Base-by-base conservation (phyloP, 768 basidiomycete species). In the Mycena pura region DNA sequence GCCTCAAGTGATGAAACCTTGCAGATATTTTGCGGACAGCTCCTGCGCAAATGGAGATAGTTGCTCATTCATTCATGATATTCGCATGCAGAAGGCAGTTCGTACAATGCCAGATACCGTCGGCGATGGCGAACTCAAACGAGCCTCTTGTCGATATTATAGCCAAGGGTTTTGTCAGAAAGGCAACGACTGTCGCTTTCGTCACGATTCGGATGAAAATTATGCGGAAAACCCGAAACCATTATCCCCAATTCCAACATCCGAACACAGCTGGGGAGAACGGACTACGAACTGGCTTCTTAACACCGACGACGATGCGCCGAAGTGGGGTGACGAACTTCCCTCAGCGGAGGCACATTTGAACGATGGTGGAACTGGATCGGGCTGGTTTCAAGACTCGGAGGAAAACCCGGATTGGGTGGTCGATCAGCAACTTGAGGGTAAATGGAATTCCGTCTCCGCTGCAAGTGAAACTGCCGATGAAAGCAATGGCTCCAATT, bases 21-120 rank as follows among this genome's bases (percentile, higher is more conserved):
- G 62, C 62, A 40, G 48, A 53, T 58, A 48, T 43, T 63, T 63
- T 44, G 41, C 56, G 3, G 29, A 25, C 9, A 54, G 60, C 2
- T 15, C 38, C 39, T 63, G 62, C 17, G 24, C 50, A 5, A 41
- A 22, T 17, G 62, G 45, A 6, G 24, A 48, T 31, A 9, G 21
- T 6, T 63, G 62, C 38, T 39, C 51, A 0, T 38, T 41, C 29
- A 19, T 49, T 15, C 62, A 63, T 14, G 62, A 63, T 27, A 41
- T 46, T 47, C 61, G 47, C 10, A 38, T 29, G 15, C 54, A 57
- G 36, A 38, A 43, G 13, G 11, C 28, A 29, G 19, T 7, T 34
- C 17, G 6, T 5, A 8, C 27, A 5, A n/a, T n/a, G n/a, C 36
- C 47, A 22, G 46, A 24, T 6, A 2, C 24, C 55, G 19, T 17